Evolutionary conservation across 2,329 filamentous ascomycete genomes (phyloP).

Genomic region (Colletotrichum echinochloae): DNA sequence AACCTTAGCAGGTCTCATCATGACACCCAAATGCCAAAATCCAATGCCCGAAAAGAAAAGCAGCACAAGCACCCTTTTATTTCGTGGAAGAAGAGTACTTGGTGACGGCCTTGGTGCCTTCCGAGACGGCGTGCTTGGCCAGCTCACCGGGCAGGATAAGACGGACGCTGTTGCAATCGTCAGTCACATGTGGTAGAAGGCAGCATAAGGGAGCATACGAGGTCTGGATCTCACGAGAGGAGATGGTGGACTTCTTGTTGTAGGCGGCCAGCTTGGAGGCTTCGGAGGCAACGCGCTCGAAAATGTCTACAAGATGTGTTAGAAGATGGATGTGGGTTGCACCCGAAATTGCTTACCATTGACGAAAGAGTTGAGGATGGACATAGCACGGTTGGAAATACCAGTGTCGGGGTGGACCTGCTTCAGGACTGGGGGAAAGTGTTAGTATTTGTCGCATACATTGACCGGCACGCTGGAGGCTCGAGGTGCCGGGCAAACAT

Average conservation of each 20-base stretch:
- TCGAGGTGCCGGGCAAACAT: neutral
- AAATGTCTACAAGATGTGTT: slow-evolving; percentile 78
- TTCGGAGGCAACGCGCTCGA: slow-evolving; percentile 98
- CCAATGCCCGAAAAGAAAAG: slow-evolving; percentile 70
- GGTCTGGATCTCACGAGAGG: slow-evolving; percentile 98
- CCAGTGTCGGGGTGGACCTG: slow-evolving; percentile 99
- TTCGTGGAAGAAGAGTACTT: slow-evolving; percentile 99
- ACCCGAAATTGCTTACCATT: slow-evolving; percentile 73
- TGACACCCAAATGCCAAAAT: slow-evolving; percentile 70
- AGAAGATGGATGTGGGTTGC: slow-evolving; percentile 40
- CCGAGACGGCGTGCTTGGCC: slow-evolving; percentile 99
- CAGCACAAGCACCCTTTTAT: slow-evolving; percentile 74
- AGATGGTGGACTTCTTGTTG: slow-evolving; percentile 99
- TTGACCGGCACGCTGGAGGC: no score
- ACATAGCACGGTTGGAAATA: slow-evolving; percentile 99
- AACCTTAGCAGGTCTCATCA: slow-evolving; percentile 64
- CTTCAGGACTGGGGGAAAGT: slow-evolving; percentile 85
- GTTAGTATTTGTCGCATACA: slow-evolving; percentile 46
- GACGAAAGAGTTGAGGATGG: slow-evolving; percentile 99
- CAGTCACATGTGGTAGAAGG: slow-evolving; percentile 72
- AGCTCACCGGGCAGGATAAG: slow-evolving; percentile 98
- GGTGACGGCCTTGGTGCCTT: slow-evolving; percentile 99
- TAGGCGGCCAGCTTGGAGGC: slow-evolving; percentile 99
- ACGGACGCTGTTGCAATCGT: slow-evolving; percentile 74
- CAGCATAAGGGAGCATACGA: no score